Evolutionary conservation across 2,329 filamentous ascomycete genomes (phyloP), one percentile per base, ranked within the genome.

Genomic region (Exophiala sp.): DNA sequence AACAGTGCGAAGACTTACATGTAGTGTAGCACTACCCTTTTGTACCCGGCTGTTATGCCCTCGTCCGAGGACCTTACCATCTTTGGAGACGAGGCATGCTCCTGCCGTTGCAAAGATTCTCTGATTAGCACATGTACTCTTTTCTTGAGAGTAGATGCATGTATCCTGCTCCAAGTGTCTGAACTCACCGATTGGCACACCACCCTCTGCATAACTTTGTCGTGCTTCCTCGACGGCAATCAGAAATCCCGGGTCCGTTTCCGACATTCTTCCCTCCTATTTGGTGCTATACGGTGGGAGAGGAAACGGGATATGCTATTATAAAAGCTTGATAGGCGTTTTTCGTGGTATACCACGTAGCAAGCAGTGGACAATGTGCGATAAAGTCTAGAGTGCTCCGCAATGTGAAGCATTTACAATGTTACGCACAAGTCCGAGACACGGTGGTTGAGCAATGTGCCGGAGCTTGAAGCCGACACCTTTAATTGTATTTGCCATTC

Each of bases 31-130:
- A 65, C 84, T 87, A 50, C 80, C 80, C 52, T 84, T 85, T 69
- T 91, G 88, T 14, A 89, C 81, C 52, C 88, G 78, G 83, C 87
- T 83, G 65, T 91, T 91, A 68, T 87, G 87, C 9, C 87, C 87
- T 54, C 80, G 76, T 14, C 87, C 87, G 3, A 91, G 75, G 38
- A 91, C 81, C 59, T 78, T 83, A 57, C 88, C 88, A 62, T 88
- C 81, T 52, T 79, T 79, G 36, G 82, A 80, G n/a, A 91, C 79
- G 21, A 91, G 75, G 54, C 75, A 78, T 40, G 81, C 81, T 40
- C 82, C 58, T 60, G 20, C n/a, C 35, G 14, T 38, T 16, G 35
- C 11, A 5, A 12, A 38, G 11, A 38, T 38, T 18, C 33, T 35
- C 33, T 35, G 9, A 35, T 34, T 18, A 16, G n/a, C 11, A 21